A percentile compares a stretch with the other conserved stretches of the same genome.
These are phyloP conservation scores for Gigaspora rosea DNA, from an alignment of 192 early-diverging fungal species.

Conservation along the genomic window DNA sequence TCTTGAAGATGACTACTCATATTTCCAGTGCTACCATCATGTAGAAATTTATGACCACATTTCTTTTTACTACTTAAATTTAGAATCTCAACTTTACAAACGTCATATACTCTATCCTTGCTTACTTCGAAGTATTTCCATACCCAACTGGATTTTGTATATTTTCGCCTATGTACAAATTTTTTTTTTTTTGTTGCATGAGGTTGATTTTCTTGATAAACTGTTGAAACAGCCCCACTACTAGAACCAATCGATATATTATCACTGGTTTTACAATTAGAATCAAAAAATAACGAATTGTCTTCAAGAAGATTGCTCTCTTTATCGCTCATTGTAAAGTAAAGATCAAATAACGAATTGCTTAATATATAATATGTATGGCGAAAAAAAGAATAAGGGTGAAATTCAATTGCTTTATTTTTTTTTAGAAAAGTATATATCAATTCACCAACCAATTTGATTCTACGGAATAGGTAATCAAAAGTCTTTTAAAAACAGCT, in stretches of 20 bases:
- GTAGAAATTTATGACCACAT: not conserved
- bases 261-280: not conserved
- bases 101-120: not conserved
- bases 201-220: not conserved
- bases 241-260: not conserved
- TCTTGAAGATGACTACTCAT: conserved; percentile 1
- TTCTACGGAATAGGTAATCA: too few species aligned
- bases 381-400: too few species aligned
- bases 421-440: too few species aligned
- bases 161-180: not conserved
- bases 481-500: too few species aligned
- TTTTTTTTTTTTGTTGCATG: not conserved
- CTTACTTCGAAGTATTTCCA: not conserved
- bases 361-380: too few species aligned
- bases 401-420: too few species aligned
- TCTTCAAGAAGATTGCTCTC: not conserved
- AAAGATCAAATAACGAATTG: too few species aligned
- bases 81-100: not conserved
- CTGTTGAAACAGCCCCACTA: not conserved
- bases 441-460: too few species aligned
- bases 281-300: not conserved
- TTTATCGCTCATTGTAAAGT: too few species aligned
- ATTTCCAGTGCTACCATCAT: not conserved
- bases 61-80: not conserved
- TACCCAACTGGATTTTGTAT: conserved; percentile 2